Base-by-base conservation (phyloP, 352 stramenopile genomes). In the Pythium phragmitis region DNA sequence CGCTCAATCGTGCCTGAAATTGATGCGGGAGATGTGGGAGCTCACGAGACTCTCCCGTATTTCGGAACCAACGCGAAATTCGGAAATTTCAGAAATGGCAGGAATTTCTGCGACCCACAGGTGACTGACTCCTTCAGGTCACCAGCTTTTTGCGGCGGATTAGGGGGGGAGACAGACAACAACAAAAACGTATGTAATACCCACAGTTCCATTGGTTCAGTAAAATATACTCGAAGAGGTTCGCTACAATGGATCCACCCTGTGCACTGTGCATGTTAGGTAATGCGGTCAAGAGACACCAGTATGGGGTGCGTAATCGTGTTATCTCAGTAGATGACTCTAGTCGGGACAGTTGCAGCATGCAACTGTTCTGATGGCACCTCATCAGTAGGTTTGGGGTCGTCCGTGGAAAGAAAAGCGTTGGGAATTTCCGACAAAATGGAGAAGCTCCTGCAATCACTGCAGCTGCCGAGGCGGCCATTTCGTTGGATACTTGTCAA, bases 231-330 rank as follows among this genome's bases (percentile, higher is more conserved):
- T 49, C 1, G 1, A 9, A n/a, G 41, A 67, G 42, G 9, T 61
- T 51, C 8, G 30, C 52, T 50, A 61, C 60, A 61, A n/a, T 28
- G 34, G 30, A 36, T 41, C 19, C 37, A 17, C 37, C 14, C 14
- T 41, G 21, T 21, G 21, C 21, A 21, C 36, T 13, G 36, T 41
- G 37, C 41, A 54, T 17, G 42, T 57, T 67, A 57, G 30, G 60
- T 67, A 67, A 67, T 57, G 60, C 5, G 43, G 19, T 45, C 51
- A 61, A 67, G 60, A 62, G 60, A 67, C 60, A 67, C 60, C 42
- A 45, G 48, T 34, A 60, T 26, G 30, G 33, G 33, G 33, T 54
- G 3, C 6, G n/a, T 5, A 30, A 16, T 8, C 14, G 7, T 57
- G 19, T 42, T 63, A 63, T 36, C 21, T 55, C 52, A 53, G 42